Evolutionary conservation across 306 rosid genomes (phyloP).

Genomic region (Canavalia ensiformis): DNA sequence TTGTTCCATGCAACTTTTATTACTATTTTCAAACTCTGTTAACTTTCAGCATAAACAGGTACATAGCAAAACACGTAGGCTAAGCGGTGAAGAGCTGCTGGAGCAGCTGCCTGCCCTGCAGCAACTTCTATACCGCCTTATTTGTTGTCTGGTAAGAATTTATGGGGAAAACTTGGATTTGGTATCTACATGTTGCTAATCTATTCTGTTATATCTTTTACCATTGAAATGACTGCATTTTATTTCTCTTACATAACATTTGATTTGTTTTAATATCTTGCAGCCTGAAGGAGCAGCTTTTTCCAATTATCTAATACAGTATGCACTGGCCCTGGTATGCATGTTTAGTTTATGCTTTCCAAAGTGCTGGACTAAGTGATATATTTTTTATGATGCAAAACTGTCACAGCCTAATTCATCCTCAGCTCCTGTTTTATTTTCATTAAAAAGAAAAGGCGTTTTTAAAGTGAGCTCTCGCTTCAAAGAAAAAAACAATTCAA

Average conservation of each 20-base stretch:
- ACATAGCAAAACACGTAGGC: conserved; percentile 67
- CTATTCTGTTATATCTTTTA: not conserved
- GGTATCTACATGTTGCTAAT: conserved; percentile 29
- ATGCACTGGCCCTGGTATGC: conserved; percentile 93
- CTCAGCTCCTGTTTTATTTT: not conserved
- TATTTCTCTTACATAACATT: conserved; percentile 33
- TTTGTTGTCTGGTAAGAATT: conserved; percentile 76
- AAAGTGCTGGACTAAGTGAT: not conserved
- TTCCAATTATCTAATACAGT: conserved; percentile 82
- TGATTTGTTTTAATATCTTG: conserved; percentile 52
- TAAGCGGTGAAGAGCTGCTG: conserved; percentile 69
- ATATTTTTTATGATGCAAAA: not conserved
- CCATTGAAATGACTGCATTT: not conserved
- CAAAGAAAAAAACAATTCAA: not conserved
- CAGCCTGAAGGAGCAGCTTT: conserved; percentile 95
- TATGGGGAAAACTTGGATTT: conserved; percentile 28
- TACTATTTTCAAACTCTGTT: conserved; percentile 34
- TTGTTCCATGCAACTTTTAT: not conserved
- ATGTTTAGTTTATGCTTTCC: conserved; percentile 38
- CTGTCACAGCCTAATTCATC: not conserved
- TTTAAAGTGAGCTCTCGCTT: conserved; percentile 1
- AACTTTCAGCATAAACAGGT: conserved; percentile 56
- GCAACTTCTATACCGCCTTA: conserved; percentile 84
- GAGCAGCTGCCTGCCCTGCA: conserved; percentile 91
- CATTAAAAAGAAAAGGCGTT: not conserved